Base-by-base conservation (phyloP, 2,329 filamentous ascomycete species). In the Pseudopithomyces chartarum region DNA sequence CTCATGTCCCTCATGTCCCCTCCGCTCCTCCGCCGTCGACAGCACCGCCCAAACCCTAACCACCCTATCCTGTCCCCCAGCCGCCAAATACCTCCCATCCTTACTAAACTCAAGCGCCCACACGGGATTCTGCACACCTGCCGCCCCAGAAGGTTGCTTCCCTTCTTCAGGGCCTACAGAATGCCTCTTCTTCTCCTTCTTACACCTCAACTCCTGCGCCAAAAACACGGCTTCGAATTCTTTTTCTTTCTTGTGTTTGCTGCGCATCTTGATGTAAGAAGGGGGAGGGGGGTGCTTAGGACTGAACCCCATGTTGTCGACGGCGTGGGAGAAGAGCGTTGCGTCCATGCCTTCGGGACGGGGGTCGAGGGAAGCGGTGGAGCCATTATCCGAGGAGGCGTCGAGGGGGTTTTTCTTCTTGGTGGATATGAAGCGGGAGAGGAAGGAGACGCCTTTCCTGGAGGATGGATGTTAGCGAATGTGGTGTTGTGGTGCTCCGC, bases 21-120 rank as follows among this genome's bases (percentile, higher is more conserved):
- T 83, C 15, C 95, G 86, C 70, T 97, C 92, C 57, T 96, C 92
- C 0, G 86, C 80, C 1, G 88, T 94, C 2, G 91, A 87, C 38
- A 99, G 87, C 3, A 98, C 92, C 1, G 90, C 87, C 90, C 94
- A 99, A 15, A 98, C 86, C 17, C 94, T 85, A 11, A 99, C 87
- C 15, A 93, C 84, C 61, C 87, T 87, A 73, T 98, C 95, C 64
- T 94, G 91, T 3, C 95, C 95, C 11, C 90, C 95, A n/a, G 92
- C 92, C 6, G 95, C 95, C 17, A 99, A 81, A 73, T 93, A 97
- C 68, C 84, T 90, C 5, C 95, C 95, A 78, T 98, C 94, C 58
- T 89, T 89, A 69, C 94, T 98, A 69, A 98, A 98, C 68, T 95
- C 91, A 61, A 91, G 86, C 0, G 94, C 89, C 95, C 95, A 99